phyloP scores from a whole-genome alignment of 2,329 filamentous ascomycete genomes.

The Cladosporium sp. region DNA sequence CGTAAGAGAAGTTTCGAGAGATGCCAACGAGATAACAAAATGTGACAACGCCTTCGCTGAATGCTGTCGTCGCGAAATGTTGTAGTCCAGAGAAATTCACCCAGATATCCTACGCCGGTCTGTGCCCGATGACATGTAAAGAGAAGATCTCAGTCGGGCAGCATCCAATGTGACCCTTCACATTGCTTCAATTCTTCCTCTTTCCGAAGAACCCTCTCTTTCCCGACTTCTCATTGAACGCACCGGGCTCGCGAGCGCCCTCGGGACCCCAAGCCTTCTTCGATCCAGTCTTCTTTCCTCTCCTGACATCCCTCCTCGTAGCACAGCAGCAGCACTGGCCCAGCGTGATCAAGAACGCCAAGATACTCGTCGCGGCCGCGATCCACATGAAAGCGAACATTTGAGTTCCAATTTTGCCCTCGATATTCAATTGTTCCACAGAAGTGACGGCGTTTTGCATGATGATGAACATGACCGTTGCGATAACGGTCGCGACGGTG shows the following conservation, averaged over 20 bases:
- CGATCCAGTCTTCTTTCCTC: slow-evolving; percentile 42
- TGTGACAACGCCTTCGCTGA: not conserved
- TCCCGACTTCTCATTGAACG: slow-evolving; percentile 15
- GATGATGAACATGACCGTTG: slow-evolving; percentile 78
- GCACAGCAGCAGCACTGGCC: slow-evolving; percentile 75
- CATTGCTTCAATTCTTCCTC: slow-evolving; percentile 4
- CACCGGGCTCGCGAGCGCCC: slow-evolving; percentile 12
- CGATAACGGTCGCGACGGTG: slow-evolving; percentile 67
- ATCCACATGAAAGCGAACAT: slow-evolving; percentile 94
- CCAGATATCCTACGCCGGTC: not conserved
- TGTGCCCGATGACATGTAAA: not conserved
- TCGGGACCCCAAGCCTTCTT: slow-evolving; percentile 21
- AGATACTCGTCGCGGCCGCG: slow-evolving; percentile 60
- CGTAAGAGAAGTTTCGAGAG: too few species aligned
- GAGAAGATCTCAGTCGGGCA: not conserved
- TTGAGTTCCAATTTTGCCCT: slow-evolving; percentile 61
- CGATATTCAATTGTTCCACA: slow-evolving; percentile 71
- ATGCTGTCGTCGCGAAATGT: not conserved
- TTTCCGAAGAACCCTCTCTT: slow-evolving; percentile 15
- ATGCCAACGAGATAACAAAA: not conserved
- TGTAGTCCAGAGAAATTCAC: not conserved
- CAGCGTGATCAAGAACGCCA: slow-evolving; percentile 68
- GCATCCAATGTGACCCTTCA: not conserved
- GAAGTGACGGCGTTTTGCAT: slow-evolving; percentile 71
- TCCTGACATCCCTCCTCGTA: slow-evolving; percentile 50